A percentile compares a stretch with the other conserved stretches of the same genome.
Conservation (phyloP, 2,329 filamentous ascomycete genomes). For the Ascochyta rabiei region DNA sequence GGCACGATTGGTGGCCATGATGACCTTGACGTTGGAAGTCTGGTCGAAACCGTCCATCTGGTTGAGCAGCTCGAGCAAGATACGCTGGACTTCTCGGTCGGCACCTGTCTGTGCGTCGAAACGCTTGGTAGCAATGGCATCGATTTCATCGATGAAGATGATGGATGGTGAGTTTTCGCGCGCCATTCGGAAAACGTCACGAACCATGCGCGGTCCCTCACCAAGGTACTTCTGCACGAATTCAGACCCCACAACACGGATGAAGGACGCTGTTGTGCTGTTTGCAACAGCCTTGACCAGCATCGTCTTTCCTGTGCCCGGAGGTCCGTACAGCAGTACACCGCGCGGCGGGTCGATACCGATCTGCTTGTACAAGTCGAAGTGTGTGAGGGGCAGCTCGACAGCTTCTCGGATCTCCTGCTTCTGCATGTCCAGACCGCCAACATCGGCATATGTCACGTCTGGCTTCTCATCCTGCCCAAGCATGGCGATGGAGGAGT, state of each 20-base stretch:
- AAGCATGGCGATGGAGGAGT: slow-evolving; percentile 98
- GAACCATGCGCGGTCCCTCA: slow-evolving; percentile 97
- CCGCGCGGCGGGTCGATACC: slow-evolving; percentile 97
- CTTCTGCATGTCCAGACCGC: slow-evolving; percentile 99
- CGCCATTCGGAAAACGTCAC: slow-evolving; percentile 98
- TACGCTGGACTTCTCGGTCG: slow-evolving; percentile 97
- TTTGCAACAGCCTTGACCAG: slow-evolving; percentile 98
- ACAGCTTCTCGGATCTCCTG: slow-evolving; percentile 98
- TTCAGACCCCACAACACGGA: slow-evolving; percentile 96
- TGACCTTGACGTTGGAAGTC: slow-evolving; percentile 98
- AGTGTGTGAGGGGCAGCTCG: slow-evolving; percentile 94
- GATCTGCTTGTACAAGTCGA: slow-evolving; percentile 98
- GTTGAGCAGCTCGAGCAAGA: slow-evolving; percentile 94
- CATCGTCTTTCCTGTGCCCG: slow-evolving; percentile 96
- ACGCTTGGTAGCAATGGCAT: slow-evolving; percentile 98
- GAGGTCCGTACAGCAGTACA: slow-evolving; percentile 93
- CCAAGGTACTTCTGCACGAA: slow-evolving; percentile 99
- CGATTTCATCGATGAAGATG: slow-evolving; percentile 99
- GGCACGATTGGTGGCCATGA: slow-evolving; percentile 99
- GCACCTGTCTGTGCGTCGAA: slow-evolving; percentile 99
- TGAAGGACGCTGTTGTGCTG: slow-evolving; percentile 97
- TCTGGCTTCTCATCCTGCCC: slow-evolving; percentile 97
- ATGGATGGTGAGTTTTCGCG: slow-evolving; percentile 97
- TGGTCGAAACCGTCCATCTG: slow-evolving; percentile 99
- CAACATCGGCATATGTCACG: slow-evolving; percentile 96